phyloP scores from a whole-genome alignment of 495 filamentous ascomycete genomes.

The Hypoxylon fragiforme region DNA sequence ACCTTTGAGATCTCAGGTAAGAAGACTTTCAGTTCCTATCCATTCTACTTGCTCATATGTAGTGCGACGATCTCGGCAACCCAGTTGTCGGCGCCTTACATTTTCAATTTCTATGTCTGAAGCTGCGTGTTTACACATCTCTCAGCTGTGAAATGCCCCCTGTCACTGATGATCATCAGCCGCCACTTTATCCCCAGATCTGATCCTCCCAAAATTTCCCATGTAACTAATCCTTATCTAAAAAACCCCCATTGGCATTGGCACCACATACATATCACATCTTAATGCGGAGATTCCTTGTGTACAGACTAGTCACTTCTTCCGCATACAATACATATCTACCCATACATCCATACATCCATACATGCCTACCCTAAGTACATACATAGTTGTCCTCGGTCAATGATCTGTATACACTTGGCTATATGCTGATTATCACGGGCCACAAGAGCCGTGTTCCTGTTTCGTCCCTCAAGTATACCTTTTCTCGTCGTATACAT shows the following conservation, averaged over 20 bases:
- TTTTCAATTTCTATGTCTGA: background rate
- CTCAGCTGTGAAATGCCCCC: constrained; percentile 9
- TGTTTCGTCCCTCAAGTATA: too few species aligned
- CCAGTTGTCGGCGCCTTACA: background rate
- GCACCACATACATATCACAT: constrained; percentile 12
- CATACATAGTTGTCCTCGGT: background rate
- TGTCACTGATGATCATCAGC: constrained; percentile 15
- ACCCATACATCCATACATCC: too few species aligned
- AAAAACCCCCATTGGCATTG: too few species aligned
- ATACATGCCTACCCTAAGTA: too few species aligned
- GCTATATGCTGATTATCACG: constrained; percentile 11
- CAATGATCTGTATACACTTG: constrained; percentile 8
- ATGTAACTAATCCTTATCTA: constrained; percentile 11
- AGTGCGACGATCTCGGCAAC: background rate
- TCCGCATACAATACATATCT: background rate
- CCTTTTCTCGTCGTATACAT: too few species aligned
- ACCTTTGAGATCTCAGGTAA: constrained; percentile 13
- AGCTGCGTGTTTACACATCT: background rate
- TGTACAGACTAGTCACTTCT: constrained; percentile 10
- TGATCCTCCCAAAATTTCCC: constrained; percentile 9
- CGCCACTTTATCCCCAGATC: constrained; percentile 26
- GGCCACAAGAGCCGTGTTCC: too few species aligned
- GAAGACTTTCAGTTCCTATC: constrained; percentile 3
- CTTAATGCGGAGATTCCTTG: constrained; percentile 14
- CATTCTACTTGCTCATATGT: background rate